Percentiles rank a stretch among this genome's conserved stretches.
Evolutionary conservation across 164 flowering plant species (phyloP).

Genomic region (Magnolia kwangsiensis): DNA sequence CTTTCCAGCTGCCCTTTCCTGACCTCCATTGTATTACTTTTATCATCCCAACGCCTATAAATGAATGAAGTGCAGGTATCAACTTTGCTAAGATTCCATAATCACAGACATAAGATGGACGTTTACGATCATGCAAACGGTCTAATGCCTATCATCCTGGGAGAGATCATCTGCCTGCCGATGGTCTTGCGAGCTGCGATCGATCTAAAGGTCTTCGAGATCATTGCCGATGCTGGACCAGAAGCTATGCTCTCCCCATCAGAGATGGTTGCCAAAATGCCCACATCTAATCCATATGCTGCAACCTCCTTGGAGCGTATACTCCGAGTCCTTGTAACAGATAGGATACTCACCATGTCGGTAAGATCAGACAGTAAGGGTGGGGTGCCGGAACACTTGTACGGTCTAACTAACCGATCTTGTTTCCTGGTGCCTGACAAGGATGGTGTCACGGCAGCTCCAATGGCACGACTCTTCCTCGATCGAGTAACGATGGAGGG

Average conservation of each 20-base stretch:
- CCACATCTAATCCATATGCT: constrained; percentile 12
- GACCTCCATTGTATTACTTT: too few species aligned
- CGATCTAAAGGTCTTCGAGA: constrained; percentile 1
- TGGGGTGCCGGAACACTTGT: background rate
- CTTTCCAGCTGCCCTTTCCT: too few species aligned
- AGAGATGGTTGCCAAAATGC: constrained; percentile 12
- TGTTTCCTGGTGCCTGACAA: constrained; percentile 4
- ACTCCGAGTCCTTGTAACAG: constrained; percentile 15
- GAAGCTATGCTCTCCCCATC: constrained; percentile 6
- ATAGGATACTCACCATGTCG: constrained; percentile 3
- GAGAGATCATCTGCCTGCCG: constrained; percentile 10
- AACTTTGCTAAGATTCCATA: background rate
- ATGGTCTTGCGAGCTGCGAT: constrained; percentile 11
- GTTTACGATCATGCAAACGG: background rate
- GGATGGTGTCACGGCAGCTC: background rate
- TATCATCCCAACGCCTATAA: background rate
- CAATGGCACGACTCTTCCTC: background rate
- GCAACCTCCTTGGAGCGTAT: constrained; percentile 14
- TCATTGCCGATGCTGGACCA: constrained; percentile 14
- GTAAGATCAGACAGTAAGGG: background rate
- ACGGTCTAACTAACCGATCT: constrained; percentile 10
- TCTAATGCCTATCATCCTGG: background rate
- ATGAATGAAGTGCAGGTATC: background rate
- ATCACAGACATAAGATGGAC: background rate
- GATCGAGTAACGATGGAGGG: constrained; percentile 2